A percentile compares a stretch with the other conserved stretches of the same genome.
Conservation (phyloP, 208 protist genomes). For the Trypanosoma caninum region DNA sequence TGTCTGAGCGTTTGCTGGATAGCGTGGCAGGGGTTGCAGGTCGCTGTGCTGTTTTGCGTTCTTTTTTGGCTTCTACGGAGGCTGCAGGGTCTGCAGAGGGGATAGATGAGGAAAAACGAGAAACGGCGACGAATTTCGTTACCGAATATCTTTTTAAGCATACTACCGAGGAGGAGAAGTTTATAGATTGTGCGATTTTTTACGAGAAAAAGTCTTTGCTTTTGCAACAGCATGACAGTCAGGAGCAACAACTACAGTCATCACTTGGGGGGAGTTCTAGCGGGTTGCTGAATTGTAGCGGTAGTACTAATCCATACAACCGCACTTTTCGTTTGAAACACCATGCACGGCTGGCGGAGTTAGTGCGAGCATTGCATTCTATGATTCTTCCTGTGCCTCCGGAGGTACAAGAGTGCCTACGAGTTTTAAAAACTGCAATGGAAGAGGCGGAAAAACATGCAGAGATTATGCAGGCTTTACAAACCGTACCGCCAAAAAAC, state of each 20-base stretch:
- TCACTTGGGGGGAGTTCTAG: not conserved
- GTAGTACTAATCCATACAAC: constrained; percentile 8
- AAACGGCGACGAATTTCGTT: constrained; percentile 5
- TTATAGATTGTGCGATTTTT: not conserved
- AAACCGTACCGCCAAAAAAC: constrained; percentile 3
- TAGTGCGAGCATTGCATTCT: constrained; percentile 35
- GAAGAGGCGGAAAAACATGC: constrained; percentile 46
- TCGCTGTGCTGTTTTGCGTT: constrained; percentile 42
- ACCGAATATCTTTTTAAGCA: constrained; percentile 24
- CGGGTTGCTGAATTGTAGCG: not conserved
- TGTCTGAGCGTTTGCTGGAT: constrained; percentile 46
- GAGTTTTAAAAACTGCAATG: constrained; percentile 35
- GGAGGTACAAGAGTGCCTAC: constrained; percentile 47
- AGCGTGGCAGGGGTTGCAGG: constrained; percentile 43
- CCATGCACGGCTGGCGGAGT: constrained; percentile 36
- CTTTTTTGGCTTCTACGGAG: constrained; percentile 43
- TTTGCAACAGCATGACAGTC: not conserved
- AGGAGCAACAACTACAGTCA: not conserved
- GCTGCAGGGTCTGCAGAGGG: constrained; percentile 12
- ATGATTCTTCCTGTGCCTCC: constrained; percentile 62
- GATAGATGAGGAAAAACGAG: not conserved
- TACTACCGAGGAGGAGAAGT: constrained; percentile 6
- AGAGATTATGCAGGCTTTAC: constrained; percentile 41
- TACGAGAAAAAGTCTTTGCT: not conserved
- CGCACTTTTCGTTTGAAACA: constrained; percentile 26